Evolutionary conservation across 2,329 filamentous ascomycete species (phyloP), one percentile per base, ranked within the genome.

Genomic region (Pseudogymnoascus sp.): DNA sequence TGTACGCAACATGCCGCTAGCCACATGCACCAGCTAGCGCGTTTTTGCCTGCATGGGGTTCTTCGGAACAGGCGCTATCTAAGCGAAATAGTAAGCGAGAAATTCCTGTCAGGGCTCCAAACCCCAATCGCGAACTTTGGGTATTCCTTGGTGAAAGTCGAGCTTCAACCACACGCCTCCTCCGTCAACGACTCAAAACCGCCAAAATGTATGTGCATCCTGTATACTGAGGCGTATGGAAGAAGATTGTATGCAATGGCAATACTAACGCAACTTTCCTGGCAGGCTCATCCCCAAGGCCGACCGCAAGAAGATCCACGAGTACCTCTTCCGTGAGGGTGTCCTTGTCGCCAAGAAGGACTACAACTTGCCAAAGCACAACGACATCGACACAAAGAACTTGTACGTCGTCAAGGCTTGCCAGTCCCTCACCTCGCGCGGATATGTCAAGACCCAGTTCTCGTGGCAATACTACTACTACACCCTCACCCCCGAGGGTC

Each of bases 401-500:
- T 90, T 99, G 75, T 97, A 81, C 79, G 93, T 97, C 79, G 90
- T 99, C 87, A 99, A 99, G 88, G 94, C 94, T 75, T 88, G 87
- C 82, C 94, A 99, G 85, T 99, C 94, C 69, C 87, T 99, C 76
- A 96, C 87, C 83, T 97, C 92, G 72, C 93, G 94, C 78, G 93
- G 93, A 78, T 97, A 90, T 81, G 87, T 99, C 82, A 99, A 99
- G 90, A 99, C 94, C 74, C 94, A 95, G 81, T 99, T 99, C 89
- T 96, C 92, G 71, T 96, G 92, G 92, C 92, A 96, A 83, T 96
- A 92, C 86, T 96, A 97, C 89, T 99, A 99, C 90, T 99, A 99
- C 88, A 97, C 94, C 81, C 88, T 99, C 81, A 97, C 93, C 78
- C 90, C 92, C 76, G 92, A 97, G 86, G 94, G 94, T 82, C 93